phyloP scores from a whole-genome alignment of 108 stramenopile genomes.

The Cyclotella baltica region DNA sequence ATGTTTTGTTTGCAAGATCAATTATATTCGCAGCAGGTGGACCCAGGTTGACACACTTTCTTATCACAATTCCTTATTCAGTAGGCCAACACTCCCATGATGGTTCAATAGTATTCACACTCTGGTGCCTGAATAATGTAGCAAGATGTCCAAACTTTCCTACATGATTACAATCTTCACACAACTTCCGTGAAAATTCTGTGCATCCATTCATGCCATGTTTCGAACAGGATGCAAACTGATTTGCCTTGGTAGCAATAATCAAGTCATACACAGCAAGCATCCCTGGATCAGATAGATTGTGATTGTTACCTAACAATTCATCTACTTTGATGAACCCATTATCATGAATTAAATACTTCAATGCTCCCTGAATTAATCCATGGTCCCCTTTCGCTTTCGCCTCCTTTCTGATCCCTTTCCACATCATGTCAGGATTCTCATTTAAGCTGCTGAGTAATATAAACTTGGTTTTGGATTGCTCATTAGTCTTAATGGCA shows the following conservation, averaged over 20 bases:
- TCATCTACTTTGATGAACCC: background rate
- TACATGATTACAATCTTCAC: conserved; percentile 29
- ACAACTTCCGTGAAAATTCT: background rate
- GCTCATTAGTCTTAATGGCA: background rate
- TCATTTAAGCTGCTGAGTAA: conserved; percentile 30
- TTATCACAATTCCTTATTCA: background rate
- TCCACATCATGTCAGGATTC: conserved; percentile 33
- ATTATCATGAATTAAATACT: background rate
- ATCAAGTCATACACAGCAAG: conserved; percentile 40
- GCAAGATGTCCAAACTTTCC: conserved; percentile 30
- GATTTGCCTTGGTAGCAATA: conserved; percentile 21
- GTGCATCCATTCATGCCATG: conserved; percentile 14
- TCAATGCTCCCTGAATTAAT: too few relatives aligned
- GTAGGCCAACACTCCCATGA: background rate
- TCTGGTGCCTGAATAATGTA: conserved; percentile 8
- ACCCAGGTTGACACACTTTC: too few relatives aligned
- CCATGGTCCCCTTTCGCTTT: background rate
- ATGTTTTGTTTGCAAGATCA: too few relatives aligned
- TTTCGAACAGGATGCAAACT: conserved; percentile 33
- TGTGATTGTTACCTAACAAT: background rate
- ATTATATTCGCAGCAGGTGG: too few relatives aligned
- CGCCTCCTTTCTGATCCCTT: background rate
- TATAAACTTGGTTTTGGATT: conserved; percentile 18
- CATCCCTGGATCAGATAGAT: conserved; percentile 15
- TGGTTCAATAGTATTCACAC: background rate